phyloP scores from a whole-genome alignment of 441 rosid species.

The Populus hybrid region DNA sequence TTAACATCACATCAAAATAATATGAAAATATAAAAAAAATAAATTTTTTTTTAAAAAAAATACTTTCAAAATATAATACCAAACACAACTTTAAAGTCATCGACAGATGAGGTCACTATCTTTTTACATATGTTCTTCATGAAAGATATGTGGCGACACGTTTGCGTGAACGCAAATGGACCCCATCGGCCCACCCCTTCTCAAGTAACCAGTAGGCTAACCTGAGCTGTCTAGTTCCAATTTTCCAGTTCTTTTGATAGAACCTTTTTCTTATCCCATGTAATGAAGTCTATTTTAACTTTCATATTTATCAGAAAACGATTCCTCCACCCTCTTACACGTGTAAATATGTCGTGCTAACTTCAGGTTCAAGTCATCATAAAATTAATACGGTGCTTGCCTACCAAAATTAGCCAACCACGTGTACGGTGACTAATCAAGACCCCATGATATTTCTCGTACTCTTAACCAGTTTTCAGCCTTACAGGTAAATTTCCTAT shows the following conservation, averaged over 20 bases:
- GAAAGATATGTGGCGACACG: conserved; percentile 61
- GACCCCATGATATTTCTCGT: too few species aligned
- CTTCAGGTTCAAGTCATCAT: not conserved
- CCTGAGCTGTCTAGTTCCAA: not conserved
- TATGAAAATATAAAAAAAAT: too few species aligned
- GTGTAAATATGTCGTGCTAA: conserved; percentile 10
- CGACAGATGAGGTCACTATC: not conserved
- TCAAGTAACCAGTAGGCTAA: not conserved
- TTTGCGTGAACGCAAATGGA: conserved; percentile 42
- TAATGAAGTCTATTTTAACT: not conserved
- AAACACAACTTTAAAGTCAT: too few species aligned
- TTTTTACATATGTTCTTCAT: not conserved
- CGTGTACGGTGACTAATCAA: too few species aligned
- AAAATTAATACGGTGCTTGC: too few species aligned
- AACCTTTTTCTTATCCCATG: not conserved
- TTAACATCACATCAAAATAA: too few species aligned
- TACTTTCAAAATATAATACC: too few species aligned
- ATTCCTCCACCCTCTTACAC: not conserved
- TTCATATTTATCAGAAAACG: not conserved
- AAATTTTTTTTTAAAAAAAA: too few species aligned
- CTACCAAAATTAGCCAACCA: too few species aligned
- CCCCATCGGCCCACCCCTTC: not conserved
- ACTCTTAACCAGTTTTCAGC: not conserved
- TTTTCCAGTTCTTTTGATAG: not conserved
- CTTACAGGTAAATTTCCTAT: not conserved